A percentile compares a stretch with the other conserved stretches of the same genome.
These are phyloP conservation scores for Penicillium fuscoglaucum DNA, from an alignment of 2,329 filamentous ascomycete genomes.

Conservation along the genomic window DNA sequence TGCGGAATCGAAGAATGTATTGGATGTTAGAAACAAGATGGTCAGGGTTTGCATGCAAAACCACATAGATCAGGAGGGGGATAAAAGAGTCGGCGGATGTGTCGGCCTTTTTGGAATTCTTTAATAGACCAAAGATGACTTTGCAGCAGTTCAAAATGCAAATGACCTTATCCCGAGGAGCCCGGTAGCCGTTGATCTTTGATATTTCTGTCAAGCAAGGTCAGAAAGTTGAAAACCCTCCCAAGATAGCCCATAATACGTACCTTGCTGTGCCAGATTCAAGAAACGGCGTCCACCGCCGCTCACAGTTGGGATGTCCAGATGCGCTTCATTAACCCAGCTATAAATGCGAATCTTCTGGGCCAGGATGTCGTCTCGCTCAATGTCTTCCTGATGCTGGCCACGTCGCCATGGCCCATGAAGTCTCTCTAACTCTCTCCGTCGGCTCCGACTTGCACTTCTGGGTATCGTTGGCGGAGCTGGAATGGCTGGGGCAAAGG, in stretches of 20 bases:
- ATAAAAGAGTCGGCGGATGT: conserved; percentile 96
- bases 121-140: conserved; percentile 92
- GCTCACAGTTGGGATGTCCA: conserved; percentile 83
- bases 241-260: conserved; percentile 13
- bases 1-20: conserved; percentile 94
- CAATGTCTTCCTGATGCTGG: conserved; percentile 97
- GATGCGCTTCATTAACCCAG: conserved; percentile 89
- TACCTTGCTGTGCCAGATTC: conserved; percentile 81
- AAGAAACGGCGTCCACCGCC: conserved; percentile 88
- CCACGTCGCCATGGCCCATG: conserved; percentile 82
- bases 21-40: conserved; percentile 97
- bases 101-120: conserved; percentile 81
- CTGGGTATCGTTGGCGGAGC: conserved; percentile 68
- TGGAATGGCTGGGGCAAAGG: conserved; percentile 91
- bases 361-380: conserved; percentile 89
- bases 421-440: conserved; percentile 66
- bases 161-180: conserved; percentile 97
- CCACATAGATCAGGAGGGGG: conserved; percentile 91
- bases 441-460: conserved; percentile 62
- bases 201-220: conserved; percentile 66
- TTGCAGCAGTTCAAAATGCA: conserved; percentile 99
- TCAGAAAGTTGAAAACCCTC: conserved; percentile 21
- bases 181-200: conserved; percentile 95
- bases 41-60: conserved; percentile 90
- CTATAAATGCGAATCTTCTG: conserved; percentile 97